Evolutionary conservation across 2,329 filamentous ascomycete genomes (phyloP), one percentile per base, ranked within the genome.

Genomic region (Penicillium sp.): DNA sequence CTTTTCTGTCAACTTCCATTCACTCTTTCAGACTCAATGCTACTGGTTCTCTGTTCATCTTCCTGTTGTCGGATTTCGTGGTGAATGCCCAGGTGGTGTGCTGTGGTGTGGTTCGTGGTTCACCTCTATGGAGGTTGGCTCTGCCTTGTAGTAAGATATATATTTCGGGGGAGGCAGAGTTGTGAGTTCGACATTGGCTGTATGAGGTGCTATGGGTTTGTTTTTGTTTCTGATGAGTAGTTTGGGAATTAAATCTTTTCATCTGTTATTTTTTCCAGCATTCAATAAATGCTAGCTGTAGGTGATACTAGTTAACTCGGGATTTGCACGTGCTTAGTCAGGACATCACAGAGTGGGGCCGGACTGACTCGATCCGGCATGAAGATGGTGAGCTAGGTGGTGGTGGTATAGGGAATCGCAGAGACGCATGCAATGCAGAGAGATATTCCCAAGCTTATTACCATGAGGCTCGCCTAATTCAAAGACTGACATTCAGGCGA

Each of bases 11-110:
- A 48, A 49, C 49, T 56, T 60, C 46, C 53, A 58, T 52, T 56
- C 61, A 53, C 53, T 61, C 52, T 45, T 62, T 62, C 54, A 53
- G 47, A 59, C 56, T 54, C 57, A 60, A 60, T 60, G 53, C 41
- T 51, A 57, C 47, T 58, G 45, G 53, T 47, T 50, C 42, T 38
- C 44, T 58, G 47, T 51, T 24, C 43, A 45, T 59, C 38, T 51
- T 57, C 45, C 33, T 52, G 46, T 38, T 58, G 31, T 54, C 41
- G 38, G 39, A 36, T 43, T 43, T 31, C 26, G 50, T 42, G 48
- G 48, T 51, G 34, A 31, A 42, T 45, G 28, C 28, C 4, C 24
- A 26, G 24, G 24, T 26, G 24, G 24, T 26, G 10, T 7, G 24
- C 2, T 26, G 24, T 5, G 5, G 10, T 7, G 28, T 29, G 28